Evolutionary conservation across 352 stramenopile species (phyloP), one percentile per base, ranked within the genome.

Genomic region (Peronospora farinosa): DNA sequence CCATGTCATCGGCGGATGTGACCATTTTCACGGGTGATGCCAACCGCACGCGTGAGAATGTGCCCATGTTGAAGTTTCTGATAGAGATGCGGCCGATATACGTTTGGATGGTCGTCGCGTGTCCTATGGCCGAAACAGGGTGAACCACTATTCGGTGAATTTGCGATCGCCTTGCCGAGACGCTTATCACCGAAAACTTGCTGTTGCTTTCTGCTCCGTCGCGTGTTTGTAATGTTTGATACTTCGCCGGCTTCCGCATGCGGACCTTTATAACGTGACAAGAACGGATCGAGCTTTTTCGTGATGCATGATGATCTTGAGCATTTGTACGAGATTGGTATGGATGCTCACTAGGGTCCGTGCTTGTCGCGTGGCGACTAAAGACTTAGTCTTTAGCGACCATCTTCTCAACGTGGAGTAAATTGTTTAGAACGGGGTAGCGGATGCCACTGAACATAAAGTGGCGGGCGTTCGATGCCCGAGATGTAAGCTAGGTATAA

Each of bases 191-290:
- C 1, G 65, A 70, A 40, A 68, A 73, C 3, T 40, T 75, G 38
- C 65, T 65, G 7, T 51, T 75, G 62, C 69, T 65, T 2, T 65
- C 69, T 5, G 65, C 74, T 8, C 74, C 74, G 10, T 63, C 67
- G 38, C 74, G 74, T 56, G 74, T n/a, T 86, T 47, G 72, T 67
- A n/a, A 84, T 86, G 74, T 86, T 81, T 36, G 74, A 72, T 48
- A 74, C 65, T 10, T 30, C 25, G 25, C 74, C 67, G 5, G 58
- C 51, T 17, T 61, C 58, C n/a, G 63, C 54, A 3, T 67, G 73
- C 46, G 74, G 83, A 43, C 74, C 74, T 0, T 57, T 60, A 80
- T 8, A 50, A 55, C 19, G 61, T 63, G 21, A 30, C 4, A 30
- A 7, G 25, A 7, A 7, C 7, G 25, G 25, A 30, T 30, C 25